Conservation (phyloP, 2,329 filamentous ascomycete species). For the Ilyonectria sp. region DNA sequence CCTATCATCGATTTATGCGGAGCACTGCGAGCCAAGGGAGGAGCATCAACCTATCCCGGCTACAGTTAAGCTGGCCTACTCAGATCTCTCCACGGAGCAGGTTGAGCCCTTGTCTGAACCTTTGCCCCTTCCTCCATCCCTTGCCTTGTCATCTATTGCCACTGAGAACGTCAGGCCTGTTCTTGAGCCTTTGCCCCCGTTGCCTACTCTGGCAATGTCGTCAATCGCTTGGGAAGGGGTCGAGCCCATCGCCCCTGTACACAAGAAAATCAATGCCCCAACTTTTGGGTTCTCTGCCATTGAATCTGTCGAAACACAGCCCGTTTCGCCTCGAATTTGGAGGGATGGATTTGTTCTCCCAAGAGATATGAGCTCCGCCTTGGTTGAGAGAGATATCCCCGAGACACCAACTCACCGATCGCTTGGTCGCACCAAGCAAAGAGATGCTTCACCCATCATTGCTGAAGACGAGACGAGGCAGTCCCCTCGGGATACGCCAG, state of each 20-base stretch:
- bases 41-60: constrained; percentile 43
- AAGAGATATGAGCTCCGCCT: constrained; percentile 57
- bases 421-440: constrained; percentile 61
- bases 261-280: constrained; percentile 43
- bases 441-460: constrained; percentile 63
- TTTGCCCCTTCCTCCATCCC: constrained; percentile 39
- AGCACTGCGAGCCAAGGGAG: constrained; percentile 54
- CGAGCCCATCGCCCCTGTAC: constrained; percentile 57
- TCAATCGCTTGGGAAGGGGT: constrained; percentile 54
- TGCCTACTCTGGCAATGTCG: constrained; percentile 55
- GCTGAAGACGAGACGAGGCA: constrained; percentile 77
- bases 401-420: constrained; percentile 58
- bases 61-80: constrained; percentile 51
- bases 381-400: constrained; percentile 51
- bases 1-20: constrained; percentile 50
- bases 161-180: constrained; percentile 56
- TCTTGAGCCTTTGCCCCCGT: constrained; percentile 39
- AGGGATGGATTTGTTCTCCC: constrained; percentile 72
- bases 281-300: constrained; percentile 62
- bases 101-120: constrained; percentile 55
- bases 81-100: constrained; percentile 53
- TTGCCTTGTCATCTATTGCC: constrained; percentile 52
- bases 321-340: constrained; percentile 64
- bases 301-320: constrained; percentile 62
- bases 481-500: constrained; percentile 58